Conservation (phyloP, 192 early-diverging fungal genomes). For the Dispira simplex region DNA sequence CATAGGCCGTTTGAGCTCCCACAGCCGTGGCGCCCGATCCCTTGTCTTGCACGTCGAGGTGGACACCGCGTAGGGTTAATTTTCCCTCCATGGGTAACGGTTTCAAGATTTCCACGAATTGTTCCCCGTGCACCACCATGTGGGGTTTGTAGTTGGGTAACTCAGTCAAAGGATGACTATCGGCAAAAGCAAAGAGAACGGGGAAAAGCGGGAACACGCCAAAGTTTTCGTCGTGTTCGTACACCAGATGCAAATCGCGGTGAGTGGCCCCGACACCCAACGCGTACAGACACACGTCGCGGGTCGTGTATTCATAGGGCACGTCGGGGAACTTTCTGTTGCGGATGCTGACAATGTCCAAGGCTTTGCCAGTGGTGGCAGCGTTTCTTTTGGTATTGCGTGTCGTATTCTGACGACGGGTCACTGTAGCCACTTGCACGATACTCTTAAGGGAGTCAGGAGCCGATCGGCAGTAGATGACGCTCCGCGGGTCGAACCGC, state of each 20-base stretch:
- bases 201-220: conserved; percentile 82
- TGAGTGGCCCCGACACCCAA: conserved; percentile 86
- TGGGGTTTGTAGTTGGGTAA: conserved; percentile 69
- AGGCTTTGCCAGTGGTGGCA: conserved; percentile 14
- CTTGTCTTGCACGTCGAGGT: conserved; percentile 95
- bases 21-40: conserved; percentile 81
- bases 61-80: conserved; percentile 52
- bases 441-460: conserved; percentile 25
- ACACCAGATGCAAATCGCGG: conserved; percentile 75
- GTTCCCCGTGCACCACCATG: conserved; percentile 99
- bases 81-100: conserved; percentile 74
- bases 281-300: conserved; percentile 88
- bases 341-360: conserved; percentile 53
- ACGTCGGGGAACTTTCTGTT: conserved; percentile 32
- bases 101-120: conserved; percentile 78
- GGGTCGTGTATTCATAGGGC: conserved; percentile 61
- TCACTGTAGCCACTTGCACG: conserved; percentile 32
- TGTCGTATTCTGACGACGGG: conserved; percentile 17
- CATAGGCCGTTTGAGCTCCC: conserved; percentile 65
- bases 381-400: no score
- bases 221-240: conserved; percentile 81
- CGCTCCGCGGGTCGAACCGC: conserved; percentile 91
- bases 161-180: conserved; percentile 38
- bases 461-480: conserved; percentile 22
- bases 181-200: conserved; percentile 68